These are phyloP conservation scores for Rhizopogon sp. DNA, from an alignment of 768 basidiomycete species.

Conservation along the genomic window DNA sequence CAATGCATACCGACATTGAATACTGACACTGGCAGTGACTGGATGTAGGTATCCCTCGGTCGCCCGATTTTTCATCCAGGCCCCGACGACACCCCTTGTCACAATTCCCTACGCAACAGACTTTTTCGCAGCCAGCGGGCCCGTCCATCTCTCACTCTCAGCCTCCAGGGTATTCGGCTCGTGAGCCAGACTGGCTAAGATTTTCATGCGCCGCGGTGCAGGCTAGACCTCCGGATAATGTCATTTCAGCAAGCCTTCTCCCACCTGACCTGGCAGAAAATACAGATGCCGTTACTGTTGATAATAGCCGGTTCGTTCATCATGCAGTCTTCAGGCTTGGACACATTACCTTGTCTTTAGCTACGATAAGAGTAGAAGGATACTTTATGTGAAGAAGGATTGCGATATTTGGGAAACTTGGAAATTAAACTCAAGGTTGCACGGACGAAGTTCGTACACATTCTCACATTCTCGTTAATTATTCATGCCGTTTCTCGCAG, in stretches of 20 bases:
- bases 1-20: background rate
- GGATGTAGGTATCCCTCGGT: slow-evolving; percentile 54
- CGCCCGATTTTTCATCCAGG: slow-evolving; percentile 36
- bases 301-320: slow-evolving; percentile 39
- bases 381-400: slow-evolving; percentile 66
- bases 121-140: slow-evolving; percentile 5
- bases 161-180: slow-evolving; percentile 7
- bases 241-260: slow-evolving; percentile 73
- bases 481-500: slow-evolving; percentile 30
- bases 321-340: background rate
- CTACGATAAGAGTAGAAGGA: slow-evolving; percentile 67
- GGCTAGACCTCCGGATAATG: slow-evolving; percentile 38
- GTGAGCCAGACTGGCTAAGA: slow-evolving; percentile 1
- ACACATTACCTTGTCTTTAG: slow-evolving; percentile 15
- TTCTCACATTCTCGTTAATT: slow-evolving; percentile 2
- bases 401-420: slow-evolving; percentile 57
- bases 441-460: slow-evolving; percentile 50
- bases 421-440: slow-evolving; percentile 66
- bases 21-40: background rate
- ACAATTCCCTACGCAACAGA: slow-evolving; percentile 2
- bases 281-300: slow-evolving; percentile 39
- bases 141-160: slow-evolving; percentile 1
- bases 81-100: slow-evolving; percentile 5
- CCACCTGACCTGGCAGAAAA: slow-evolving; percentile 53
- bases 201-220: background rate